Base-by-base conservation (phyloP, 345 rosid species). In the Eucalyptus fibrosa region DNA sequence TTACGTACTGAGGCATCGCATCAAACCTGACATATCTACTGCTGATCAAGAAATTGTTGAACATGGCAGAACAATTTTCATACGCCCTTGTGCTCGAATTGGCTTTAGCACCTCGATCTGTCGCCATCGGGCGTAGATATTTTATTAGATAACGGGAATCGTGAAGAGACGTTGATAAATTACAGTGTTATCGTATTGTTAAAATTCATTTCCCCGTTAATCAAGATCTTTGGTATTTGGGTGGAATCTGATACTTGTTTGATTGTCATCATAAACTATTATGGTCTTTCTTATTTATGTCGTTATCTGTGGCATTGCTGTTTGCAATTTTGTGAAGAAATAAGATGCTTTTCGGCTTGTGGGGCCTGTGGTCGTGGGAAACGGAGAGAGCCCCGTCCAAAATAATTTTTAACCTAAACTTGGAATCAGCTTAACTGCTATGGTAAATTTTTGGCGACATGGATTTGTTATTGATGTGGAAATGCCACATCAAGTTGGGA, bases 361-460 rank as follows among this genome's bases (percentile, higher is more conserved):
- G 8, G 28, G 23, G 45, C 14, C 12, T 37, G 83, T 72, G 26
- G 14, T 72, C 82, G 26, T 34, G 82, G 24, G 40, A n/a, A 9
- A 65, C 18, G 77, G 37, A n/a, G 37, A 65, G 37, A 7, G 40
- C 19, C 77, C 32, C 11, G 18, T 15, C 9, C 37, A n/a, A 65
- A 65, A 32, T 65, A 65, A 3, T 65, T 7, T n/a, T 65, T 65
- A 65, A n/a, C 77, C 21, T 65, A 16, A n/a, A 65, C 17, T 7
- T n/a, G 32, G 77, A 65, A 13, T 65, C 77, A n/a, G 2, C 77
- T n/a, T 65, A n/a, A 14, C 10, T 65, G 77, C 34, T n/a, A 7
- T n/a, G 1, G 37, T 53, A 53, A 19, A 19, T 44, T 44, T 44
- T 51, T 51, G 23, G 0, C 4, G 23, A 7, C 0, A 1, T 51